Base-by-base conservation (phyloP, 2,329 filamentous ascomycete genomes). In the Aspergillus sp. region DNA sequence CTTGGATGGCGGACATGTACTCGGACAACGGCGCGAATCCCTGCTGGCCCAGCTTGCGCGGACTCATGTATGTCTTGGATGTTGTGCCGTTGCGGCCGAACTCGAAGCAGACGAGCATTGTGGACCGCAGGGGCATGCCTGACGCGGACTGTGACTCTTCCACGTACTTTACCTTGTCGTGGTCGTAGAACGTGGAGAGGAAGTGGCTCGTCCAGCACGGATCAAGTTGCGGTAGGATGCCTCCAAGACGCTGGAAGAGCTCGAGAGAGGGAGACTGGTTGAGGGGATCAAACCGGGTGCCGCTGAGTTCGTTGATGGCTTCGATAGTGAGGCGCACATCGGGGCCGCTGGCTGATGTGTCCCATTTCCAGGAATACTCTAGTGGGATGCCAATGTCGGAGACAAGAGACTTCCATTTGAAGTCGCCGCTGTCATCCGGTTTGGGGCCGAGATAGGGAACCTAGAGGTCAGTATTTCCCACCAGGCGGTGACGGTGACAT, bases 311-410 rank as follows among this genome's bases (percentile, higher is more conserved):
- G 12, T 27, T 39, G 22, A 60, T 57, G 3, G 58, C 22, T 34
- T 57, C 58, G 8, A 11, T 60, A 57, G 15, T 59, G 60, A 42
- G 66, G 60, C 56, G 64, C 30, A 58, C 64, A 58, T 58, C 51
- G 60, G 55, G 69, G 2, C 17, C 13, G 5, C 8, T 44, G n/a
- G 20, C 37, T 8, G 34, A 12, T 1, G 51, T 61, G 39, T 63
- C 60, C 64, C 64, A 66, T 39, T 62, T 63, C 62, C 62, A 66
- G 2, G 51, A 60, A 50, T 64, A 64, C 27, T 65, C 62, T 9
- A 64, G 47, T 4, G 64, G 64, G 2, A 50, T 52, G 1, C 61
- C 61, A 27, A 65, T 62, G 19, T 44, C 37, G 3, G 54, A 41
- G 5, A 61, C n/a, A 30, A 53, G 50, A 20, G 50, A 54, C 17